A percentile compares a stretch with the other conserved stretches of the same genome.
phyloP scores from a whole-genome alignment of 2,329 filamentous ascomycete species.

The Pseudogymnoascus sp. region DNA sequence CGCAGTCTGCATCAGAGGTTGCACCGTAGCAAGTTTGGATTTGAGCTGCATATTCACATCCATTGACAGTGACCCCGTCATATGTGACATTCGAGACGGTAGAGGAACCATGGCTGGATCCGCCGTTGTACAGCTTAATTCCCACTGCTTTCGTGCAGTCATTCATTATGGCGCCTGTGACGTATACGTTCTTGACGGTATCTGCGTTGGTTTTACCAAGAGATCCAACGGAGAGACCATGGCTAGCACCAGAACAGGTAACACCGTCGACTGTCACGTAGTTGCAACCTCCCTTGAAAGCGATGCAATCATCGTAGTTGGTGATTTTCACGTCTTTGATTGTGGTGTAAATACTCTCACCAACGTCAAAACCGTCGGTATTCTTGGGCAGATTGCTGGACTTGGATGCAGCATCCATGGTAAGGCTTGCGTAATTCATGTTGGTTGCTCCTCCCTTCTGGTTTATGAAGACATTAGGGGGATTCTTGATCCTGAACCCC shows the following conservation, averaged over 20 bases:
- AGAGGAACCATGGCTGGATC: conserved; percentile 29
- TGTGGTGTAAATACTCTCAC: conserved; percentile 30
- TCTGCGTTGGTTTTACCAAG: conserved; percentile 34
- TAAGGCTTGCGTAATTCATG: conserved; percentile 31
- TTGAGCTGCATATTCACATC: conserved; percentile 37
- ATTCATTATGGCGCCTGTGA: conserved; percentile 34
- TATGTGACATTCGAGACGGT: conserved; percentile 37
- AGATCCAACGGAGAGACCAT: conserved; percentile 40
- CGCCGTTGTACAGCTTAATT: conserved; percentile 38
- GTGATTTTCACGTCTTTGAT: conserved; percentile 30
- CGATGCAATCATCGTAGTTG: conserved; percentile 39
- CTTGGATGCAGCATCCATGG: conserved; percentile 32
- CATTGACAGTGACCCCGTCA: conserved; percentile 30
- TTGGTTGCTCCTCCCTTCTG: conserved; percentile 31
- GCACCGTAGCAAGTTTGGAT: conserved; percentile 38
- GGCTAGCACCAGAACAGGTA: conserved; percentile 36
- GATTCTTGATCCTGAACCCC: conserved; percentile 35
- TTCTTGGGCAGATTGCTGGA: conserved; percentile 29
- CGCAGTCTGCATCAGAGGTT: conserved; percentile 29
- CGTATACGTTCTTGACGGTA: conserved; percentile 35
- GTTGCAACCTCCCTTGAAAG: conserved; percentile 27
- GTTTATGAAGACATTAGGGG: conserved; percentile 38
- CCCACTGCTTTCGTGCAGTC: conserved; percentile 37
- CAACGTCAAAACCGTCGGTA: conserved; percentile 36
- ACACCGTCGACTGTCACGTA: conserved; percentile 34